Conservation (phyloP, 164 flowering plant species). For the Paratinospora sagittata region DNA sequence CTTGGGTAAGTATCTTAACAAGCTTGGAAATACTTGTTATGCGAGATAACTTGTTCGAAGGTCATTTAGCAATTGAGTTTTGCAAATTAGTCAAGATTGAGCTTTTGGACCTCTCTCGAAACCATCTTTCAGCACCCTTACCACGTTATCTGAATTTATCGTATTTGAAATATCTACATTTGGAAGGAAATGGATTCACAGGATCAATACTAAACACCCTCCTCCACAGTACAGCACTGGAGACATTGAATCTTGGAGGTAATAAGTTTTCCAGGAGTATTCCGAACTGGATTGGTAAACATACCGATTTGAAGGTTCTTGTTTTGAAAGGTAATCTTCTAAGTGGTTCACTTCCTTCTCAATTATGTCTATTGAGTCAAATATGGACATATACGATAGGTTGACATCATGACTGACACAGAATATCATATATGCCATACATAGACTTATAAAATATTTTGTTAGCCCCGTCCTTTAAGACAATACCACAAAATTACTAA, state of each 20-base stretch:
- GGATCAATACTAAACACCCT: background rate
- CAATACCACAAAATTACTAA: no score
- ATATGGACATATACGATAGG: no score
- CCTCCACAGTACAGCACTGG: background rate
- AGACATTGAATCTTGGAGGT: background rate
- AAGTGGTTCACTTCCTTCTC: background rate
- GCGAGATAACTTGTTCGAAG: background rate
- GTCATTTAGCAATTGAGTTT: background rate
- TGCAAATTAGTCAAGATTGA: background rate
- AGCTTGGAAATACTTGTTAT: background rate
- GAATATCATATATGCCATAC: no score
- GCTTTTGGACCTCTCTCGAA: no score
- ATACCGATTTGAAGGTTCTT: background rate
- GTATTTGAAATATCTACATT: no score
- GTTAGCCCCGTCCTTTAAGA: background rate
- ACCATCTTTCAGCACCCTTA: no score
- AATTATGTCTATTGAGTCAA: background rate
- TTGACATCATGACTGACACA: no score
- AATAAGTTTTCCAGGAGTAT: background rate
- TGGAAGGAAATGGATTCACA: no score
- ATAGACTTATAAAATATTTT: background rate
- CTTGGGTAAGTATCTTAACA: background rate
- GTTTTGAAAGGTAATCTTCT: background rate
- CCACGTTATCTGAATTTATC: no score
- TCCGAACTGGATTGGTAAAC: background rate